phyloP scores from a whole-genome alignment of 2,329 filamentous ascomycete genomes.

The Fusarium sublunatum region DNA sequence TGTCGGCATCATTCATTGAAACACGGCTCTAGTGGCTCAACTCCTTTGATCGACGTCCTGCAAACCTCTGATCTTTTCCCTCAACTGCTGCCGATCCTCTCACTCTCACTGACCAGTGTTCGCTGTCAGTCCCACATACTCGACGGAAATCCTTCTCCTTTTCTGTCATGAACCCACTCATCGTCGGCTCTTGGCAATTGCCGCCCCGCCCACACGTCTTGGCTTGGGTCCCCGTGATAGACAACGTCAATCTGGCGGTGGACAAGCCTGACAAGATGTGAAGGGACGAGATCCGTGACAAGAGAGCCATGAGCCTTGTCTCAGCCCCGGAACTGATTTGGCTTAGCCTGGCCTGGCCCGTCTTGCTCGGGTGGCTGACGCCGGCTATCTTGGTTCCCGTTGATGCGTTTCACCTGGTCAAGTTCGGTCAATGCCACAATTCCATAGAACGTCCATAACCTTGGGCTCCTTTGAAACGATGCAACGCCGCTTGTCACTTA shows the following conservation, averaged over 20 bases:
- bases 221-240: constrained; percentile 32
- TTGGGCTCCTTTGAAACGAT: constrained; percentile 5
- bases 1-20: constrained; percentile 25
- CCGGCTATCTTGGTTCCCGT: constrained; percentile 35
- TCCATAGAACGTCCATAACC: constrained; percentile 5
- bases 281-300: no score
- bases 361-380: constrained; percentile 32
- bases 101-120: constrained; percentile 10
- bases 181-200: constrained; percentile 33
- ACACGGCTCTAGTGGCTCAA: constrained; percentile 10
- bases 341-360: not conserved
- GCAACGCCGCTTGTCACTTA: constrained; percentile 18
- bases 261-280: constrained; percentile 12
- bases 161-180: constrained; percentile 25
- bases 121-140: constrained; percentile 27
- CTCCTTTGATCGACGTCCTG: constrained; percentile 35
- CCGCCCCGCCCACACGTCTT: constrained; percentile 38
- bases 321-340: constrained; percentile 31
- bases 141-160: constrained; percentile 39
- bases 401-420: constrained; percentile 33
- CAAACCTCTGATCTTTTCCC: constrained; percentile 31
- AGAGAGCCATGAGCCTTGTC: constrained; percentile 15
- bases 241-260: constrained; percentile 46
- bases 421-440: constrained; percentile 25
- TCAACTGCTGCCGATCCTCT: constrained; percentile 38